Base-by-base conservation (phyloP, 2,329 filamentous ascomycete genomes). In the Venturiaceae sp. region DNA sequence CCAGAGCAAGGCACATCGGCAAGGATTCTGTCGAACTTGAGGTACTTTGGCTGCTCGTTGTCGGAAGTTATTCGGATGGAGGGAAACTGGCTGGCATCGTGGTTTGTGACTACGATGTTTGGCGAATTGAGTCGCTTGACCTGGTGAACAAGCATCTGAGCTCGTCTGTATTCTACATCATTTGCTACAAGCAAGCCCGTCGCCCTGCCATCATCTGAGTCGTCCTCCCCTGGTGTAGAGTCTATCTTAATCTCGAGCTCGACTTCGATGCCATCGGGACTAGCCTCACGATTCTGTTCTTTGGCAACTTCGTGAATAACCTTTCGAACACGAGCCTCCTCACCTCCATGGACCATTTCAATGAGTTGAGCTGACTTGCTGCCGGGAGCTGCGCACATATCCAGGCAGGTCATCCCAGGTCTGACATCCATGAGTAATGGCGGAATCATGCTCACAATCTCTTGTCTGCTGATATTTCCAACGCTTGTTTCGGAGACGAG, bases 391-490 rank as follows among this genome's bases (percentile, higher is more conserved):
- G 94, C 94, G 74, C 94, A 99, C 77, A 99, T 86, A 72, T 99
- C 94, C 65, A 99, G 77, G 9, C 96, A 92, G 1, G 87, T 88
- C 86, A 96, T 95, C 57, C 92, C 90, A 4, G 94, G 92, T 65
- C 84, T 84, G 55, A 97, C 80, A 67, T 97, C 92, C 79, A 99
- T 88, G 66, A 97, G 80, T 65, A 97, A 81, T 28, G 94, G 94
- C 28, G 94, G 94, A 62, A 99, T 97, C 94, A 99, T 99, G 77
- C 90, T 96, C 68, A 99, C 94, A 47, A 96, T 87, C 76, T 99
- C 94, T 74, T 99, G 94, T 67, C 94, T 85, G 74, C 89, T 96
- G 67, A 99, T 97, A 72, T 97, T 99, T 67, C 94, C 94, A 23
- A 97, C 91, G 59, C 88, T 91, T 3, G 94, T 96, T 79, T 99